Evolutionary conservation across 2,329 filamentous ascomycete genomes (phyloP).

Genomic region (Exophiala lecanii-corni): DNA sequence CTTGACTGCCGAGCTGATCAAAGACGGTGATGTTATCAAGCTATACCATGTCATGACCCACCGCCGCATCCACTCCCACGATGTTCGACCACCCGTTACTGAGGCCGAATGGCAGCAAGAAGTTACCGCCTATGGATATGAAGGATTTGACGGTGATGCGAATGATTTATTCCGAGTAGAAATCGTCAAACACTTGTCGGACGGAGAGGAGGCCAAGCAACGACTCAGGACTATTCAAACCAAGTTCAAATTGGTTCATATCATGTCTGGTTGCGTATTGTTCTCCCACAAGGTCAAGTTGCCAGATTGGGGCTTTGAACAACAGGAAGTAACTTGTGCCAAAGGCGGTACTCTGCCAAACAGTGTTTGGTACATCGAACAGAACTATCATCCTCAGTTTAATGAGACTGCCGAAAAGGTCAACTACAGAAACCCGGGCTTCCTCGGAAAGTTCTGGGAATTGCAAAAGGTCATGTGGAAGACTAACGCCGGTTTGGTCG

Average conservation of each 20-base stretch:
- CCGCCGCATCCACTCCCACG: conserved; percentile 91
- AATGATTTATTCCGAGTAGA: conserved; percentile 95
- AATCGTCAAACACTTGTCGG: conserved; percentile 85
- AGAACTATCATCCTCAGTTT: conserved; percentile 77
- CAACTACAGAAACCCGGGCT: conserved; percentile 91
- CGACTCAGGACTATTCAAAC: conserved; percentile 89
- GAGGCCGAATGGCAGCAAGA: conserved; percentile 94
- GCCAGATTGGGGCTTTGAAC: conserved; percentile 94
- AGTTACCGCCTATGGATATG: conserved; percentile 93
- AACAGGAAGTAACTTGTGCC: conserved; percentile 98
- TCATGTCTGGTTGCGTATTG: conserved; percentile 93
- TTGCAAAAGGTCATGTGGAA: conserved; percentile 98
- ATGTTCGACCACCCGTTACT: conserved; percentile 79
- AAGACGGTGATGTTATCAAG: conserved; percentile 73
- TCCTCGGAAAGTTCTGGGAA: conserved; percentile 97
- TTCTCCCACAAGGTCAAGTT: conserved; percentile 99
- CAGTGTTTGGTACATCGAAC: conserved; percentile 94
- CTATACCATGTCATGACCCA: conserved; percentile 80
- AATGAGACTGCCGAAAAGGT: conserved; percentile 78
- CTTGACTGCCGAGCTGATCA: conserved; percentile 63
- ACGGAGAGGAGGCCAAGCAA: conserved; percentile 71
- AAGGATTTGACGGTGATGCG: conserved; percentile 93
- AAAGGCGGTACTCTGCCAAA: conserved; percentile 88
- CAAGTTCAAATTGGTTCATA: conserved; percentile 90
- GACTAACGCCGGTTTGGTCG: conserved; percentile 91